These are phyloP conservation scores for Aspergillus cristatus DNA, from an alignment of 495 filamentous ascomycete genomes.

Conservation along the genomic window DNA sequence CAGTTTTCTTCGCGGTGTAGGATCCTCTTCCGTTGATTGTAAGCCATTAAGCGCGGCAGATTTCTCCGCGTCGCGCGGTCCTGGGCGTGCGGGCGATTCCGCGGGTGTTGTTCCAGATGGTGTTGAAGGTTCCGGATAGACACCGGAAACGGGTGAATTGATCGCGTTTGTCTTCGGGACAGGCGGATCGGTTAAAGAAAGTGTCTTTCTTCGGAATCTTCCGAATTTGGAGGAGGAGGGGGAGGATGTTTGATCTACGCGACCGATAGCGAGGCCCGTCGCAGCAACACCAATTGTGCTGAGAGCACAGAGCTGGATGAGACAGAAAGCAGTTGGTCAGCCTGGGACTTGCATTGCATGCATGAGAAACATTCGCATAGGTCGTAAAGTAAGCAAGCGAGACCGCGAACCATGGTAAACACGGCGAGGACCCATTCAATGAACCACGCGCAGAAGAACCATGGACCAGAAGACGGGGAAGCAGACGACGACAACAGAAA, in stretches of 20 bases:
- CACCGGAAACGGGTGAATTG: slow-evolving; percentile 13
- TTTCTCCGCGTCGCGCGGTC: slow-evolving; percentile 3
- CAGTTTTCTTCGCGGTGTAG: slow-evolving; percentile 23
- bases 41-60: slow-evolving; percentile 3
- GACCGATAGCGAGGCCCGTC: slow-evolving; percentile 55
- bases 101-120: slow-evolving; percentile 11
- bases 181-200: slow-evolving; percentile 15
- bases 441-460: too few species aligned
- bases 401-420: too few species aligned
- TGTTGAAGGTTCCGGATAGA: slow-evolving; percentile 18
- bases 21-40: slow-evolving; percentile 6
- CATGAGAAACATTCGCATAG: too few species aligned
- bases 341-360: slow-evolving; percentile 1
- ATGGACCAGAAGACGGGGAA: too few species aligned
- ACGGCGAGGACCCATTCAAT: too few species aligned
- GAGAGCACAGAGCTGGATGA: slow-evolving; percentile 55
- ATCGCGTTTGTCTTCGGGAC: slow-evolving; percentile 10
- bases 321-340: slow-evolving; percentile 1
- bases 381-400: too few species aligned
- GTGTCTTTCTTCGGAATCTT: slow-evolving; percentile 20
- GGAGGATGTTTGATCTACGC: slow-evolving; percentile 34
- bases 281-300: slow-evolving; percentile 61
- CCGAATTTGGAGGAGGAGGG: slow-evolving; percentile 16
- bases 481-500: too few species aligned
- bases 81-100: slow-evolving; percentile 5